phyloP scores from a whole-genome alignment of 169 alveolate genomes.

The Cyclospora cayetanensis region DNA sequence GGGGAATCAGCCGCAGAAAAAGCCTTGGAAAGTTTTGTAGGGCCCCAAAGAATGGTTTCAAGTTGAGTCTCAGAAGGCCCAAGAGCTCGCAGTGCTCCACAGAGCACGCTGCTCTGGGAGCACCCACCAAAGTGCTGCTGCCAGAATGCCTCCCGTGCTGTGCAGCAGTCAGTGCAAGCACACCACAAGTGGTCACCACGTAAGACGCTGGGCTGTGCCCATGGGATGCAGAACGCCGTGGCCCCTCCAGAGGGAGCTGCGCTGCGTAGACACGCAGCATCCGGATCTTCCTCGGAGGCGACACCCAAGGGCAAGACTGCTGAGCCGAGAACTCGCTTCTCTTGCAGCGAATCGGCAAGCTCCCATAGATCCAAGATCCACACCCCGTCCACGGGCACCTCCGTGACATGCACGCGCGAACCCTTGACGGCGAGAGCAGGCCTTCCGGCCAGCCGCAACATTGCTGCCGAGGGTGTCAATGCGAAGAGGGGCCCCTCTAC shows the following conservation, averaged over 20 bases:
- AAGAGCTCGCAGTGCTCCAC: no score
- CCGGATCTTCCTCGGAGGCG: neutral
- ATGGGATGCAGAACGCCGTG: constrained; percentile 38
- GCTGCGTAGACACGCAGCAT: neutral
- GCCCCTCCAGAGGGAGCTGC: neutral
- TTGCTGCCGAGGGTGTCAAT: neutral
- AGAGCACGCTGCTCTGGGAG: neutral
- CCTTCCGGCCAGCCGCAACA: neutral
- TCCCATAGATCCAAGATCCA: constrained; percentile 47
- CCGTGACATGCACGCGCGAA: neutral
- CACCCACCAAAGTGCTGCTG: neutral
- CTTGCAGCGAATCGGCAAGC: neutral
- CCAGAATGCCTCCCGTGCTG: neutral
- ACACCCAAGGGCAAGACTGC: neutral
- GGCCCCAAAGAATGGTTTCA: neutral
- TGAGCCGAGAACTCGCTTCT: neutral
- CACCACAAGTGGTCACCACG: constrained; percentile 54
- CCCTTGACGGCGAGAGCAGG: neutral
- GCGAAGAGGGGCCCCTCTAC: neutral
- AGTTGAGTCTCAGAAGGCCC: neutral
- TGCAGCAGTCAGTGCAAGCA: neutral
- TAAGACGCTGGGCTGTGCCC: constrained; percentile 49
- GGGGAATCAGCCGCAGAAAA: neutral
- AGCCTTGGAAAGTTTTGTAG: neutral
- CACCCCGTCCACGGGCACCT: constrained; percentile 56